Evolutionary conservation across 139 green algal species (phyloP).

Genomic region (Asterochloris erici): DNA sequence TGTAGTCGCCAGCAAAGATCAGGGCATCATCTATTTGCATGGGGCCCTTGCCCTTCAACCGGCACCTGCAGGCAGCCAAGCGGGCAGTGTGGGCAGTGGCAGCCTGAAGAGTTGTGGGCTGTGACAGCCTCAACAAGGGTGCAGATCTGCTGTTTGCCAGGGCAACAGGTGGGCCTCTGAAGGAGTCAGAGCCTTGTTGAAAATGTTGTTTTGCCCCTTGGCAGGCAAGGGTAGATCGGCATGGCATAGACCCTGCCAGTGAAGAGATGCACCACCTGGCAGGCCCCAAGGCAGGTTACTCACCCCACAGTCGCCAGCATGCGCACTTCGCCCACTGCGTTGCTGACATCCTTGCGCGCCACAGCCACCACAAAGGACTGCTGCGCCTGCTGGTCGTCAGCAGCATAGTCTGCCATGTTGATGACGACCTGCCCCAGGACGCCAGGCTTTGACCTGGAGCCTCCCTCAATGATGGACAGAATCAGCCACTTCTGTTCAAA

Average conservation of each 20-base stretch:
- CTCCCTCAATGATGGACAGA: constrained; percentile 60
- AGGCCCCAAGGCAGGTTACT: not conserved
- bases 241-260: not conserved
- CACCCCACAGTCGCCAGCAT: constrained; percentile 62
- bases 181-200: not conserved
- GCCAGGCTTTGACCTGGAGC: constrained; percentile 29
- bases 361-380: constrained; percentile 55
- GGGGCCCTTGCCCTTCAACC: not conserved
- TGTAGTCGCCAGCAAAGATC: not conserved
- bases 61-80: too few relatives aligned
- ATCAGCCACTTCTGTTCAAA: constrained; percentile 77
- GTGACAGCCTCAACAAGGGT: too few relatives aligned
- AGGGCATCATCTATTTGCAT: not conserved
- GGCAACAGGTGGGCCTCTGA: too few relatives aligned
- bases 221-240: not conserved
- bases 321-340: constrained; percentile 57
- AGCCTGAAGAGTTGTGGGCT: too few relatives aligned
- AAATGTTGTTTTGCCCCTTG: not conserved
- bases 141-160: not conserved
- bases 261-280: not conserved
- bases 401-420: constrained; percentile 52
- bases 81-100: too few relatives aligned
- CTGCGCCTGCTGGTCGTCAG: constrained; percentile 25
- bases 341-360: constrained; percentile 45
- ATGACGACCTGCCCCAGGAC: constrained; percentile 36